Percentiles rank a stretch among this genome's conserved stretches.
phyloP scores from a whole-genome alignment of 257 asterid genomes.

The Scutellaria baicalensis region DNA sequence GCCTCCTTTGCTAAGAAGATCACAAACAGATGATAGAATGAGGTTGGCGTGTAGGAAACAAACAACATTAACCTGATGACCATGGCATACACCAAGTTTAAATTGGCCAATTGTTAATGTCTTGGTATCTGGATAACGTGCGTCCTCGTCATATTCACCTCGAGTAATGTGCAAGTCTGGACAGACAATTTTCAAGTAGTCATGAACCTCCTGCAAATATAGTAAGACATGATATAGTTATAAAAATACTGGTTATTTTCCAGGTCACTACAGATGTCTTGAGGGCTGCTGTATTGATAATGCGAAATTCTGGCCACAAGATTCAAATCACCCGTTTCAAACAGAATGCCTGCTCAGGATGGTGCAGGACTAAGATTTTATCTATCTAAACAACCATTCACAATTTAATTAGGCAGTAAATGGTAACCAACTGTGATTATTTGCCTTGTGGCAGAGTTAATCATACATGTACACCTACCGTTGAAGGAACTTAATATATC shows the following conservation, averaged over 20 bases:
- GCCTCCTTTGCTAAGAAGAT: not conserved
- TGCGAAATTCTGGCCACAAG: not conserved
- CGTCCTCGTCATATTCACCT: conserved; percentile 89
- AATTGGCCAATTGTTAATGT: conserved; percentile 86
- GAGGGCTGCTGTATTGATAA: not conserved
- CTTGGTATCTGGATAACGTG: conserved; percentile 89
- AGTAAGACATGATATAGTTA: not conserved
- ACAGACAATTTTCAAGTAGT: conserved; percentile 82
- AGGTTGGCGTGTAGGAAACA: not conserved
- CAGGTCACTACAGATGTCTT: not conserved
- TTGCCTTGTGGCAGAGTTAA: not conserved
- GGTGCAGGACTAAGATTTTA: not conserved
- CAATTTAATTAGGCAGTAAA: not conserved
- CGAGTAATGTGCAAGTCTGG: conserved; percentile 84
- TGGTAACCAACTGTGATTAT: not conserved
- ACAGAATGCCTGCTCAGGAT: not conserved
- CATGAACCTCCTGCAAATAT: conserved; percentile 78
- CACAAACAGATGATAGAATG: not conserved
- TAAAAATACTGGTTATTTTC: not conserved
- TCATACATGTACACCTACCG: not conserved
- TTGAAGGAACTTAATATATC: not conserved
- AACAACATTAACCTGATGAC: conserved; percentile 66
- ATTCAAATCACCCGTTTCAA: not conserved
- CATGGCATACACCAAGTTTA: conserved; percentile 95
- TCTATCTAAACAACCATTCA: not conserved